phyloP scores from a whole-genome alignment of 192 early-diverging fungal genomes.

The Dispira parvispora region DNA sequence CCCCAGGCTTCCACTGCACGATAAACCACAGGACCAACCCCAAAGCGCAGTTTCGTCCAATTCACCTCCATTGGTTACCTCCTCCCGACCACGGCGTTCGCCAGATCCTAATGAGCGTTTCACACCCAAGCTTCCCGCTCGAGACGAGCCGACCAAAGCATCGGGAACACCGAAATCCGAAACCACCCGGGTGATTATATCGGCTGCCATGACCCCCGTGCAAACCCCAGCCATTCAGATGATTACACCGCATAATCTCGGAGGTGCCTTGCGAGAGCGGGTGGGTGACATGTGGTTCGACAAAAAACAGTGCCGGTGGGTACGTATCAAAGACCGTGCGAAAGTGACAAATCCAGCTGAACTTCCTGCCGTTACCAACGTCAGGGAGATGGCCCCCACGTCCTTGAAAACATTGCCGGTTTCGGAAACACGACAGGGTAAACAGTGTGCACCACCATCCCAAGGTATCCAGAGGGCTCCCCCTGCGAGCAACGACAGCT shows the following conservation, averaged over 20 bases:
- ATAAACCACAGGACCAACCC: too few species aligned
- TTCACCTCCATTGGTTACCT: too few species aligned
- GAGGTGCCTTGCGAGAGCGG: not conserved
- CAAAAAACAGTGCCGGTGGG: not conserved
- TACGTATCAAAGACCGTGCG: not conserved
- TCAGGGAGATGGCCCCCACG: not conserved
- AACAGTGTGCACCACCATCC: not conserved
- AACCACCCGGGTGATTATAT: too few species aligned
- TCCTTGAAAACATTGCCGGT: not conserved
- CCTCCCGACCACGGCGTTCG: too few species aligned
- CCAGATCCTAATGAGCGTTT: too few species aligned
- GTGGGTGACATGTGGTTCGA: constrained; percentile 7
- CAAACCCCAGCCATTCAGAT: not conserved
- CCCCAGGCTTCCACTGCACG: too few species aligned
- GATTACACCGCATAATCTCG: constrained; percentile 3
- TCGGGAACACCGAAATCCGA: too few species aligned
- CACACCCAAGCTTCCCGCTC: too few species aligned
- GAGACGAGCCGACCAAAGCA: too few species aligned
- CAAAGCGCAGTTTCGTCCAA: too few species aligned
- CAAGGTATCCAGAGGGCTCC: not conserved
- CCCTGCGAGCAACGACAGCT: not conserved
- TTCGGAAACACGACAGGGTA: not conserved
- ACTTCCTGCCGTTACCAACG: too few species aligned
- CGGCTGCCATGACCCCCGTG: not conserved
- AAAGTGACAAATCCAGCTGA: not conserved